phyloP scores from a whole-genome alignment of 768 basidiomycete species.

The Asterophora lycoperdoides region DNA sequence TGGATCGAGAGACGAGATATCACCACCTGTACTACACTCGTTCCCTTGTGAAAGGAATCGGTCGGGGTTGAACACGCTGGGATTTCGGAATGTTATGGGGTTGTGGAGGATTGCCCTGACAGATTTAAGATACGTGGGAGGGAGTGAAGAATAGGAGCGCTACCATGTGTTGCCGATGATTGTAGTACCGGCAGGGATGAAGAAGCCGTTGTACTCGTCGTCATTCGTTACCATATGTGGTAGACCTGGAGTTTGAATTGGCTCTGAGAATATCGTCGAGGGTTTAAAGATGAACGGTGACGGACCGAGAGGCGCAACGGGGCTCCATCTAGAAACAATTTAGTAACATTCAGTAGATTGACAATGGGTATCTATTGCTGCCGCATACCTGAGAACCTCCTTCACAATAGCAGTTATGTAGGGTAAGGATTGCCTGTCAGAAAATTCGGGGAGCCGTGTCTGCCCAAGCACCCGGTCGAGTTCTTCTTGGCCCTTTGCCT shows the following conservation, averaged over 20 bases:
- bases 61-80: slow-evolving; percentile 45
- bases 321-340: slow-evolving; percentile 25
- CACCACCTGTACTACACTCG: no score
- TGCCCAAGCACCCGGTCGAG: slow-evolving; percentile 28
- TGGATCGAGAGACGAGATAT: slow-evolving; percentile 29
- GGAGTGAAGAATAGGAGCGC: neutral
- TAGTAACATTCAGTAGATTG: no score
- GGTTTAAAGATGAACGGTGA: neutral
- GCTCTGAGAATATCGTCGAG: neutral
- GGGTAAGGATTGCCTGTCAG: slow-evolving; percentile 29
- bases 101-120: slow-evolving; percentile 50
- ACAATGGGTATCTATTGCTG: neutral
- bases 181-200: slow-evolving; percentile 43
- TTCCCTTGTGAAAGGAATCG: slow-evolving; percentile 33
- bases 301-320: slow-evolving; percentile 28
- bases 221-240: slow-evolving; percentile 37
- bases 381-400: slow-evolving; percentile 31
- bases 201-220: slow-evolving; percentile 39
- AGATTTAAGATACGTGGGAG: neutral
- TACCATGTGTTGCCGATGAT: slow-evolving; percentile 42
- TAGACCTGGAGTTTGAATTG: slow-evolving; percentile 22
- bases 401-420: slow-evolving; percentile 39
- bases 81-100: slow-evolving; percentile 40
- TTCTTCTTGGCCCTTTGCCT: slow-evolving; percentile 27
- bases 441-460: slow-evolving; percentile 26